Evolutionary conservation across 495 filamentous ascomycete genomes (phyloP), one percentile per base, ranked within the genome.

Genomic region (Penicillium angulare): DNA sequence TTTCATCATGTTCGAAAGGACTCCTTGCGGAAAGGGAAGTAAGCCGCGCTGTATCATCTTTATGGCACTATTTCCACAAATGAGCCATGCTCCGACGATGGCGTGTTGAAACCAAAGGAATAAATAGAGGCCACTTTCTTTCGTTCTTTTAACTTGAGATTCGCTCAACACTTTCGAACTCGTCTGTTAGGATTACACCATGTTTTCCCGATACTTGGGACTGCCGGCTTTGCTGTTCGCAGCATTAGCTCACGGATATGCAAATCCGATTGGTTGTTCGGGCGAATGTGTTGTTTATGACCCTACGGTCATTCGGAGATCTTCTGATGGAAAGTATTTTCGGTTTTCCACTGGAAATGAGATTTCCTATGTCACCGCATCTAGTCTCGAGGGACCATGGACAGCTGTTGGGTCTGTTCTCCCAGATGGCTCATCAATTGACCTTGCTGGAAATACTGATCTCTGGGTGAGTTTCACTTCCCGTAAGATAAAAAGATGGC

Each of bases 271-370:
- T 0, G 49, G 76, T 1, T 88, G 85, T 62, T 75, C 71, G 3
- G 84, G 85, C 7, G 67, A 65, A 9, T 89, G 86, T 66, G 76
- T 68, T 33, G 67, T 80, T 10, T 85, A 88, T 48, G 86, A 90
- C 51, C 86, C 86, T 5, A 62, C 78, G 20, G 64, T 89, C 45
- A 82, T 89, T 53, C 77, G 74, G 7, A 78, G 86, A 49, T 64
- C 68, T 16, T 77, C 74, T 0, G 87, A 89, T 58, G 80, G 81
- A 5, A 80, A 59, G 0, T 90, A 90, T 65, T 92, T 86, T 60
- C 82, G 84, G 20, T 90, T 90, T 68, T 83, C 81, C 3, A 90
- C 88, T 0, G 80, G 81, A 17, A 80, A 82, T 20, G 72, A 76
- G 39, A 86, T 90, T 48, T 76, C 79, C 9, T 81, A 88, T 44